Evolutionary conservation across 176 grass and related monocot genomes (phyloP).

Genomic region (Luzula sylvatica): DNA sequence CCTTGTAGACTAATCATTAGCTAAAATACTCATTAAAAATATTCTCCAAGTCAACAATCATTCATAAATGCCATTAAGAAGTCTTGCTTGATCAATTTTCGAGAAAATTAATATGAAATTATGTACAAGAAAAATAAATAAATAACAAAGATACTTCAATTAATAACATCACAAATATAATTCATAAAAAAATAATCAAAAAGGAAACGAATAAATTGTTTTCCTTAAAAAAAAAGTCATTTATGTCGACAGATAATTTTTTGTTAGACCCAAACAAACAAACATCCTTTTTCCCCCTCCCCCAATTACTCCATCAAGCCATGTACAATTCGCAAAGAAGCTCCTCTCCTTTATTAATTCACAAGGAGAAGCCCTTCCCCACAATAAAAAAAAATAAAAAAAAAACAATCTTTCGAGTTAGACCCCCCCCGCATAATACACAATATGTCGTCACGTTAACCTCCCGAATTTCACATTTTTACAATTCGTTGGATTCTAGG

Average conservation of each 20-base stretch:
- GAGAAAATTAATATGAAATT: no score
- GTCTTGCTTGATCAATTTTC: no score
- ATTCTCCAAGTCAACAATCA: background rate
- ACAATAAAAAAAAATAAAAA: constrained; percentile 20
- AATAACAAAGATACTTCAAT: background rate
- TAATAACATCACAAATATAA: background rate
- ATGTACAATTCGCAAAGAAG: constrained; percentile 42
- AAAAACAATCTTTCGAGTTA: constrained; percentile 22
- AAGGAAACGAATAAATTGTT: constrained; percentile 4
- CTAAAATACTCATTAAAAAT: background rate
- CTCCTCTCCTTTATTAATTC: constrained; percentile 25
- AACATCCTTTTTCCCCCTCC: constrained; percentile 4
- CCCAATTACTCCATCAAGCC: background rate
- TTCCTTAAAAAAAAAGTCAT: constrained; percentile 19
- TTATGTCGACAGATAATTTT: constrained; percentile 13
- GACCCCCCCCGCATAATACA: constrained; percentile 16
- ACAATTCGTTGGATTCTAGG: constrained; percentile 32
- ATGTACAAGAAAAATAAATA: no score
- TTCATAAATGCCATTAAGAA: no score
- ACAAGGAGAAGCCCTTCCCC: constrained; percentile 23
- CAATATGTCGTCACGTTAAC: constrained; percentile 14
- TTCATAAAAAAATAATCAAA: constrained; percentile 3
- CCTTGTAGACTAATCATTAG: background rate
- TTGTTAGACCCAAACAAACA: constrained; percentile 4
- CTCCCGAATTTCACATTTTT: constrained; percentile 18